A percentile compares a stretch with the other conserved stretches of the same genome.
These are phyloP conservation scores for Drechslerella dactyloides DNA, from an alignment of 2,329 filamentous ascomycete species.

Conservation along the genomic window DNA sequence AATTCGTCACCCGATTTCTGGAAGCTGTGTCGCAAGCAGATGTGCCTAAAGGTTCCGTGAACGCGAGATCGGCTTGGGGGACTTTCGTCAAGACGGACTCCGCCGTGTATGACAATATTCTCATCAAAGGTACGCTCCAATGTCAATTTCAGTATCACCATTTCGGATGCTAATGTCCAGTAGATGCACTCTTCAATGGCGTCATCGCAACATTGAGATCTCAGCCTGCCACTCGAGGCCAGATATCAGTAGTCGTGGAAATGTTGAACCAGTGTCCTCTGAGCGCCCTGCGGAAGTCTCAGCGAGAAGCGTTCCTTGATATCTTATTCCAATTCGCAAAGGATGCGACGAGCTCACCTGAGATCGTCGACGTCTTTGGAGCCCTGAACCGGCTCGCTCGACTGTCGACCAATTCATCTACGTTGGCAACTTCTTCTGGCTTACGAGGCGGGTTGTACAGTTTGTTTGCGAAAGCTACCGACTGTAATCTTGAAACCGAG, in stretches of 20 bases:
- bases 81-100: slow-evolving; percentile 17
- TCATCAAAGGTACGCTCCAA: slow-evolving; percentile 23
- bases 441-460: slow-evolving; percentile 14
- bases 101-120: slow-evolving; percentile 21
- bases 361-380: slow-evolving; percentile 1
- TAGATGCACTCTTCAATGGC: slow-evolving; percentile 25
- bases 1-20: slow-evolving; percentile 21
- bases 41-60: not conserved
- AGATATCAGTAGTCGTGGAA: slow-evolving; percentile 9
- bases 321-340: slow-evolving; percentile 11
- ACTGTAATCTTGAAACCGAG: not conserved
- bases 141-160: not conserved
- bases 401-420: slow-evolving; percentile 35
- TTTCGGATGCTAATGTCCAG: not conserved
- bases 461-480: slow-evolving; percentile 2
- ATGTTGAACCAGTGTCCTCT: slow-evolving; percentile 23
- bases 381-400: slow-evolving; percentile 13
- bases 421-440: slow-evolving; percentile 16
- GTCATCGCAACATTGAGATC: slow-evolving; percentile 11
- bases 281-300: slow-evolving; percentile 18
- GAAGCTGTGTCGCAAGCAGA: slow-evolving; percentile 2
- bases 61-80: slow-evolving; percentile 21
- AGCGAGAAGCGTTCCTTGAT: slow-evolving; percentile 26
- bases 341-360: not conserved
- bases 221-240: not conserved